phyloP scores from a whole-genome alignment of 2,329 filamentous ascomycete genomes.

The Xylariales sp. region DNA sequence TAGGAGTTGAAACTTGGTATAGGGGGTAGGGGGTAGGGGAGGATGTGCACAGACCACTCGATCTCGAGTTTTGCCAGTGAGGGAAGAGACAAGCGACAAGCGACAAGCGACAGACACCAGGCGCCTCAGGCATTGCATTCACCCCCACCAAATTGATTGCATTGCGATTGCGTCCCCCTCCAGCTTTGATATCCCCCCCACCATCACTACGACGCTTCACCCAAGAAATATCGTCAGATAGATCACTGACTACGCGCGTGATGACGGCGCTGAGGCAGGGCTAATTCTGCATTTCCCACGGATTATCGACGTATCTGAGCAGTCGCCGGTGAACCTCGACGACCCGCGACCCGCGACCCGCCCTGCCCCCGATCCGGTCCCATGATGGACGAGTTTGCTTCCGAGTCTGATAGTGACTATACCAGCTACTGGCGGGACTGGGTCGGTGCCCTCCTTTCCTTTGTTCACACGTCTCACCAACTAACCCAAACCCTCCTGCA shows the following conservation, averaged over 20 bases:
- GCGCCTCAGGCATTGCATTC: too few relatives aligned
- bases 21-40: too few relatives aligned
- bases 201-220: background rate
- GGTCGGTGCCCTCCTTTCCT: slow-evolving; percentile 58
- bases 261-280: slow-evolving; percentile 2
- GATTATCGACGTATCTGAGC: background rate
- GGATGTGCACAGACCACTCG: too few relatives aligned
- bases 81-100: too few relatives aligned
- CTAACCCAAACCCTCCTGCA: slow-evolving; percentile 35
- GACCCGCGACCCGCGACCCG: too few relatives aligned
- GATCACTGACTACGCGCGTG: slow-evolving; percentile 7
- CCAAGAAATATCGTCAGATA: background rate
- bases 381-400: slow-evolving; percentile 94
- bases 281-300: slow-evolving; percentile 17
- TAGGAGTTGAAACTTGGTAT: too few relatives aligned
- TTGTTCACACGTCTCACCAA: slow-evolving; percentile 8
- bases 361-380: slow-evolving; percentile 10
- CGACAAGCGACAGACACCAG: too few relatives aligned
- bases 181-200: background rate
- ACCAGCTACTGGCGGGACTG: slow-evolving; percentile 99
- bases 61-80: too few relatives aligned
- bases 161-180: too few relatives aligned
- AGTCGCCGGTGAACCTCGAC: background rate
- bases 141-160: background rate
- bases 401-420: slow-evolving; percentile 97